Conservation (phyloP, 2,329 filamentous ascomycete genomes). For the Aspergillus chevalieri region DNA sequence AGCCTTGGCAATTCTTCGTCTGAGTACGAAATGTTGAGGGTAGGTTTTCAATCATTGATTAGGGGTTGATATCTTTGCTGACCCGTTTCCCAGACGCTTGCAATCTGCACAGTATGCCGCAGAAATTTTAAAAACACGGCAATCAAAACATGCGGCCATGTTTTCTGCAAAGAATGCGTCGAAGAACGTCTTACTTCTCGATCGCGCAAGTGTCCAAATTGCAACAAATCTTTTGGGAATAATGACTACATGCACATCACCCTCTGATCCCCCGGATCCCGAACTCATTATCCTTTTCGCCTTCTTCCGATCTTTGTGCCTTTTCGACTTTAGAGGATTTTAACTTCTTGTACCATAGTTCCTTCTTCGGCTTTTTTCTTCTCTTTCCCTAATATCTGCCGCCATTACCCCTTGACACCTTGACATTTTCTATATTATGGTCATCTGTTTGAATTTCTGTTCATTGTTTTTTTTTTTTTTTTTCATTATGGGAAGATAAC, state of each 20-base stretch:
- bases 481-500: conserved; percentile 22
- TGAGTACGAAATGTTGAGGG: conserved; percentile 78
- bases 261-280: conserved; percentile 24
- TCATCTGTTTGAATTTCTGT: conserved; percentile 5
- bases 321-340: background rate
- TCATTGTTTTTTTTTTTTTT: too few species aligned
- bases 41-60: conserved; percentile 45
- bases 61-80: conserved; percentile 11
- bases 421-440: conserved; percentile 10
- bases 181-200: conserved; percentile 83
- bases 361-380: conserved; percentile 13
- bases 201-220: conserved; percentile 91
- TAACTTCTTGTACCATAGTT: conserved; percentile 30
- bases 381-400: conserved; percentile 9
- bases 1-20: conserved; percentile 72
- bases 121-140: conserved; percentile 90
- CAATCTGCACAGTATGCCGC: conserved; percentile 87
- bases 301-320: conserved; percentile 5
- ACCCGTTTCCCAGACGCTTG: conserved; percentile 53
- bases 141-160: conserved; percentile 88
- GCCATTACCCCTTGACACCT: conserved; percentile 11
- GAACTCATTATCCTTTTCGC: conserved; percentile 4
- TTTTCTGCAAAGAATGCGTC: conserved; percentile 87
- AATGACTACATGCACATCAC: conserved; percentile 73
- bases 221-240: conserved; percentile 83